phyloP scores from a whole-genome alignment of 2,329 filamentous ascomycete genomes.

The Pseudogymnoascus sp. region DNA sequence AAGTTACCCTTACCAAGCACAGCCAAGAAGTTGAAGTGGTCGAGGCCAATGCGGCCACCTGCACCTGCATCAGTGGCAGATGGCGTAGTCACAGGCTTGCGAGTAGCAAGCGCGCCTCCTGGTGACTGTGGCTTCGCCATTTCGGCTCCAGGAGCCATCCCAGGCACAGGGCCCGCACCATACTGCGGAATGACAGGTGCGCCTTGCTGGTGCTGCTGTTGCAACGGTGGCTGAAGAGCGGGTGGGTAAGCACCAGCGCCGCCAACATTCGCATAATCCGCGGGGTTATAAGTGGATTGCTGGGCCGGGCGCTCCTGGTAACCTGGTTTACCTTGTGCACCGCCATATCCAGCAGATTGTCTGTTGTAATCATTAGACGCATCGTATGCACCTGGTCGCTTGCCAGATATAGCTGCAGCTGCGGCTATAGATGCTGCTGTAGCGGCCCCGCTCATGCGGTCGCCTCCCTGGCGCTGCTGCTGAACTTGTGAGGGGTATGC shows the following conservation, averaged over 20 bases:
- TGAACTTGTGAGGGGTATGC: slow-evolving; percentile 41
- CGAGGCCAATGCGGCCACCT: slow-evolving; percentile 80
- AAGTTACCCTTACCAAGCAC: slow-evolving; percentile 99
- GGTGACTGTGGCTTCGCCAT: slow-evolving; percentile 19
- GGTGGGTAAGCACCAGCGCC: slow-evolving; percentile 45
- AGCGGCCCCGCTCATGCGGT: slow-evolving; percentile 42
- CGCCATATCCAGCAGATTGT: slow-evolving; percentile 17
- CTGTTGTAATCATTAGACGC: slow-evolving; percentile 25
- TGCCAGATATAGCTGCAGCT: slow-evolving; percentile 49
- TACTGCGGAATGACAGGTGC: slow-evolving; percentile 22
- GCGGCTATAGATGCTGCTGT: slow-evolving; percentile 47
- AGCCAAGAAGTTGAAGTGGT: slow-evolving; percentile 98
- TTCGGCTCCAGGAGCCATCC: slow-evolving; percentile 15
- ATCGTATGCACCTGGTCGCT: slow-evolving; percentile 23
- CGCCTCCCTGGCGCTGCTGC: slow-evolving; percentile 39
- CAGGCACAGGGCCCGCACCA: neutral
- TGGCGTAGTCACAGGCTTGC: slow-evolving; percentile 51
- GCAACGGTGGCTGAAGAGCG: slow-evolving; percentile 24
- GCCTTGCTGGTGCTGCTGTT: slow-evolving; percentile 31
- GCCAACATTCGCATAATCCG: slow-evolving; percentile 61
- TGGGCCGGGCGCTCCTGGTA: slow-evolving; percentile 32
- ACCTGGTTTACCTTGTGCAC: slow-evolving; percentile 10
- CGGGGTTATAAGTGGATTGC: slow-evolving; percentile 67
- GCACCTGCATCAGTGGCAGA: slow-evolving; percentile 64
- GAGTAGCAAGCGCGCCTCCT: slow-evolving; percentile 30